Conservation (phyloP, 2,329 filamentous ascomycete species). For the Cadophora malorum region DNA sequence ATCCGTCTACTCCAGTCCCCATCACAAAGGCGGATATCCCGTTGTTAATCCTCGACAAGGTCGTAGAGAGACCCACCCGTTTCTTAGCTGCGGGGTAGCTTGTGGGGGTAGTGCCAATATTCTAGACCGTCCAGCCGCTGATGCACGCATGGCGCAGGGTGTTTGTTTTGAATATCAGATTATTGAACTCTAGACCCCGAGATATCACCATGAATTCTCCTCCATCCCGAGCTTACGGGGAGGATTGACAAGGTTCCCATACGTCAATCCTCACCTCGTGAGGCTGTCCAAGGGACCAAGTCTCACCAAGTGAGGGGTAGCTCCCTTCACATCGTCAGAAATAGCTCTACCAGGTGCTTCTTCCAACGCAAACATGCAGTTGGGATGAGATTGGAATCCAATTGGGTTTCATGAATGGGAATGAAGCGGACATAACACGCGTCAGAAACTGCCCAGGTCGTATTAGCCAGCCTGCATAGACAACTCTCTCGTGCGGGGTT, state of each 20-base stretch:
- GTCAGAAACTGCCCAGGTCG: conserved; percentile 11
- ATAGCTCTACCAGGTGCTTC: not conserved
- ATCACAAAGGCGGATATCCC: not conserved
- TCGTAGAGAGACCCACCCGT: conserved; percentile 10
- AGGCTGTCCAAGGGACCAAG: conserved; percentile 19
- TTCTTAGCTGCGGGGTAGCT: conserved; percentile 30
- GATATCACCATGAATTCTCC: conserved; percentile 30
- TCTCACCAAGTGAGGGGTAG: conserved; percentile 28
- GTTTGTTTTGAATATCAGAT: conserved; percentile 27
- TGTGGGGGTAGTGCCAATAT: conserved; percentile 23
- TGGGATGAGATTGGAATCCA: conserved; percentile 23
- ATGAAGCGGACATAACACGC: conserved; percentile 19
- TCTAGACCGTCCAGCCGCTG: conserved; percentile 15
- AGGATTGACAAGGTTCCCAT: conserved; percentile 16
- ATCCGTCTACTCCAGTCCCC: not conserved
- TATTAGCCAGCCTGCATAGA: conserved; percentile 21
- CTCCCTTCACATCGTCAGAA: conserved; percentile 14
- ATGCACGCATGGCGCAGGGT: not conserved
- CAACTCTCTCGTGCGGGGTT: conserved; percentile 25
- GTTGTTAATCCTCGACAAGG: not conserved
- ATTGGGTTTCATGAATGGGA: conserved; percentile 15
- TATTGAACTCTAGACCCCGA: conserved; percentile 26
- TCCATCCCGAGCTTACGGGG: not conserved
- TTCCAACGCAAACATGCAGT: conserved; percentile 24
- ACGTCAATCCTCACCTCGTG: conserved; percentile 26